Base-by-base conservation (phyloP, 371 early-diverging fungal species). In the Mucor saturninus region DNA sequence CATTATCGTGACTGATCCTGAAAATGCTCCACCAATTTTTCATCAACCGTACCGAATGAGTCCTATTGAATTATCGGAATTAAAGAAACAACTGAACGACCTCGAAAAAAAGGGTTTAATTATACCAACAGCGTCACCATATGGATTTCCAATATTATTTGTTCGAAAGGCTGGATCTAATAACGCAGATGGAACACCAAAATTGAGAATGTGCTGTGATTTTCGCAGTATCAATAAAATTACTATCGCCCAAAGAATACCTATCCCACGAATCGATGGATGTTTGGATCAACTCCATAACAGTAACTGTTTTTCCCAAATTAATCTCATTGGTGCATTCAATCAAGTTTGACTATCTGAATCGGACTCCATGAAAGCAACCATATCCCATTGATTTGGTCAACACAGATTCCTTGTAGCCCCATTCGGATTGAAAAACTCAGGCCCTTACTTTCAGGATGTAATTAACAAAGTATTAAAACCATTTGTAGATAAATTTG, bases 81-180 rank as follows among this genome's bases (percentile, higher is more conserved):
- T 48, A 21, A 48, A 28, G 28, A 48, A 48, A 26, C 60, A 66
- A 48, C 8, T 75, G 0, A 38, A 62, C 1, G 60, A 69, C 14
- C 35, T 65, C 9, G 21, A 39, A 9, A 26, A 54, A 11, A 7
- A 60, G 32, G 68, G 65, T 11, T 51, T 68, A 2, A 76, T 76
- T 29, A 14, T 48, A 15, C 69, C 72, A 29, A 57, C 56, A 1
- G 40, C 40, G 1, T 60, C 64, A 26, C 64, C 69, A 10, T 72
- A 67, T 71, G 58, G 65, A n/a, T 54, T 73, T 40, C 87, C 88
- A 4, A 69, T 85, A 2, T 57, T 86, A 6, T 87, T 85, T 61
- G 76, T 77, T 0, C 61, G 62, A 37, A 84, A 88, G 63, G 42
- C 42, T 38, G 50, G 37, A 0, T 35, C 49, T 4, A 38, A 28